Evolutionary conservation across 352 stramenopile species (phyloP), one percentile per base, ranked within the genome.

Genomic region (Globisporangium irregulare): DNA sequence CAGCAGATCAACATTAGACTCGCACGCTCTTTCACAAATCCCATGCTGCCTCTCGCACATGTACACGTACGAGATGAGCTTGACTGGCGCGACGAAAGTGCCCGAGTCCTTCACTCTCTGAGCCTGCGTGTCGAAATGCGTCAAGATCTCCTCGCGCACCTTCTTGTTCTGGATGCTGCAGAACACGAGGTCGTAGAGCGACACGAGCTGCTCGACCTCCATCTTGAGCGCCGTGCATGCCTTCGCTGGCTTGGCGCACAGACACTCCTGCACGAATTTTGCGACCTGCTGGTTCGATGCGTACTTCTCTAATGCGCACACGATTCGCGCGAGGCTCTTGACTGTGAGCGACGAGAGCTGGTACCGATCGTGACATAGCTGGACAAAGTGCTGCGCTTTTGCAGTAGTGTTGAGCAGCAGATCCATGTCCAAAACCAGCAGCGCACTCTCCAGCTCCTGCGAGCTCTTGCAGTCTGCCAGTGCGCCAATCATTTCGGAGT

Each of bases 191-290:
- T 68, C 67, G 32, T 71, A 68, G 22, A 76, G 63, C 32, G 70
- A 71, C 10, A 70, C 43, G 24, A 46, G 67, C 14, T 43, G 34
- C 6, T 73, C 70, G 9, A 76, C 46, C 51, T 53, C 59, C 22
- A 60, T 48, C 59, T 76, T 76, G 41, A 76, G 63, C 22, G 34
- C 50, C 22, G 66, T 61, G 55, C 66, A 76, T 2, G 62, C 62
- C 18, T 59, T 34, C 8, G 22, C 48, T 0, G 38, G 41, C 29
- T 62, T 58, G 25, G 67, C 38, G 43, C 46, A 67, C 41, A 76
- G 64, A 54, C 70, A 73, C 20, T 68, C 29, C 50, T 65, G 56
- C 1, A 76, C 24, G 27, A 64, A 70, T 14, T 20, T 41, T 1
- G 61, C 66, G 1, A 75, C 58, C 15, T 60, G 24, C 38, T 66